A percentile compares a stretch with the other conserved stretches of the same genome.
phyloP scores from a whole-genome alignment of 225 moss, liverwort and hornwort species.

The Physcomitrium patens region DNA sequence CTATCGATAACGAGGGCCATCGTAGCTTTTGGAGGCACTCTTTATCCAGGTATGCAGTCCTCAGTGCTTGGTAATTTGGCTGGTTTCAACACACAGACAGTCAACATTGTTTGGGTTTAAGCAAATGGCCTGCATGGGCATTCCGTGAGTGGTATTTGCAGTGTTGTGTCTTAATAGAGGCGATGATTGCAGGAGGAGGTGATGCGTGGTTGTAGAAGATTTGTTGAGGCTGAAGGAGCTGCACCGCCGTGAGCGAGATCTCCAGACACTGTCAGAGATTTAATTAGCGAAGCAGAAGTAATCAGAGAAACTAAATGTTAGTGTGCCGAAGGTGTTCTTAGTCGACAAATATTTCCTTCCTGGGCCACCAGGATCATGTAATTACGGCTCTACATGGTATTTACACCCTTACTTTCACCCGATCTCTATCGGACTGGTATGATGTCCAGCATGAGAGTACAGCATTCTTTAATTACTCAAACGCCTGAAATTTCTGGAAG shows the following conservation, averaged over 20 bases:
- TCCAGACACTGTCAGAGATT: slow-evolving; percentile 40
- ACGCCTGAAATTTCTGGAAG: no score
- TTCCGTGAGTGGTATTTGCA: not conserved
- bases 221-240: slow-evolving; percentile 62
- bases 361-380: slow-evolving; percentile 45
- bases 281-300: slow-evolving; percentile 48
- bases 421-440: no score
- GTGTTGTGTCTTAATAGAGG: no score
- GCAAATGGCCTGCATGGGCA: not conserved
- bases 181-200: slow-evolving; percentile 11
- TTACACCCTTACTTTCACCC: not conserved
- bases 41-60: slow-evolving; percentile 44
- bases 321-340: slow-evolving; percentile 46
- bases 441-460: no score
- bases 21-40: slow-evolving; percentile 45
- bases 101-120: not conserved
- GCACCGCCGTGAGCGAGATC: slow-evolving; percentile 58
- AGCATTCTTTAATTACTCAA: no score
- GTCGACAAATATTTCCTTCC: slow-evolving; percentile 57
- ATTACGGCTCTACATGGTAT: slow-evolving; percentile 54
- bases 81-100: not conserved
- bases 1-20: slow-evolving; percentile 34
- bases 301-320: slow-evolving; percentile 35
- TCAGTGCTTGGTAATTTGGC: not conserved
- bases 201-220: slow-evolving; percentile 33